Percentiles rank a stretch among this genome's conserved stretches.
These are phyloP conservation scores for Telopea speciosissima DNA, from an alignment of 177 flowering plant species.

Conservation along the genomic window DNA sequence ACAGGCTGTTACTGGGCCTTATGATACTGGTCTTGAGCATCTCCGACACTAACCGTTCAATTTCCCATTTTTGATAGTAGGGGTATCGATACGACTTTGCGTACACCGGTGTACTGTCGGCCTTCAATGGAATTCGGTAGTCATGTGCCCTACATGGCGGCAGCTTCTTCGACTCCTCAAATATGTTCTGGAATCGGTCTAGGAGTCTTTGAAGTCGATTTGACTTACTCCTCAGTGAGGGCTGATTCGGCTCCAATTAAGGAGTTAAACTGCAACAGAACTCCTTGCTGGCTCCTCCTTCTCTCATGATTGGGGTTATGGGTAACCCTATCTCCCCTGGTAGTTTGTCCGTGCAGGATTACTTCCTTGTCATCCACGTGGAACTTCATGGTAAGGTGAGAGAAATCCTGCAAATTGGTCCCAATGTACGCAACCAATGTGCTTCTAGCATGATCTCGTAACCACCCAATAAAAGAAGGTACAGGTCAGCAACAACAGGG, in stretches of 20 bases:
- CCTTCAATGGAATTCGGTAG: constrained; percentile 3
- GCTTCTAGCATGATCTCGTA: constrained; percentile 1
- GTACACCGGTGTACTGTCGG: not conserved
- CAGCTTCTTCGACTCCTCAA: not conserved
- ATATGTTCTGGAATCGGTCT: not conserved
- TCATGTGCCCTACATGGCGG: constrained; percentile 5
- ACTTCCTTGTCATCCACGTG: not conserved
- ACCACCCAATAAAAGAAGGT: not conserved
- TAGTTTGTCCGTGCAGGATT: not conserved
- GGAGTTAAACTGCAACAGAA: too few relatives aligned
- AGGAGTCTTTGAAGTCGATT: too few relatives aligned
- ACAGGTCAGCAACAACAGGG: not conserved
- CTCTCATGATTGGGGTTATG: too few relatives aligned
- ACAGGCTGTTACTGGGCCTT: constrained; percentile 5
- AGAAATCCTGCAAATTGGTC: not conserved
- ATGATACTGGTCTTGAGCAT: constrained; percentile 2
- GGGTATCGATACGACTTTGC: constrained; percentile 12
- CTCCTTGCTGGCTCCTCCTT: too few relatives aligned
- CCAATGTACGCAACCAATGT: not conserved
- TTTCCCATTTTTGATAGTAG: constrained; percentile 9
- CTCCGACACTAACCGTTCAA: constrained; percentile 4
- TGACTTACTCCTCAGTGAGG: too few relatives aligned
- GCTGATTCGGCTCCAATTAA: too few relatives aligned
- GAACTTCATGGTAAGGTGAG: not conserved
- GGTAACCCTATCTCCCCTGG: too few relatives aligned